Conservation (phyloP, 108 stramenopile genomes). For the Cyclotella choctawhatcheeana region DNA sequence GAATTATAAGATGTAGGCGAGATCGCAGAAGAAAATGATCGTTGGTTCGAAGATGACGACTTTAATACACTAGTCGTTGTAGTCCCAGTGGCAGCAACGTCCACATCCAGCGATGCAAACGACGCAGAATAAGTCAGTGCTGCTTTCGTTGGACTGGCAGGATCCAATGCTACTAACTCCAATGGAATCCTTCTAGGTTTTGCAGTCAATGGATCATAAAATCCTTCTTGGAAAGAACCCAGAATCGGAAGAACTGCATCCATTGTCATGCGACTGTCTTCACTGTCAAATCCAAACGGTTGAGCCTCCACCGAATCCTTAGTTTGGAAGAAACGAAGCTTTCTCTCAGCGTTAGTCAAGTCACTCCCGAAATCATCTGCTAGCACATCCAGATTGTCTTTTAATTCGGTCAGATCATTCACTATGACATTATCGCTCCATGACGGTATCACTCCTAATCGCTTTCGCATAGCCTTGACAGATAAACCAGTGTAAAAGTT, state of each 20-base stretch:
- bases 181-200: slow-evolving; percentile 82
- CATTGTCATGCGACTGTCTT: slow-evolving; percentile 55
- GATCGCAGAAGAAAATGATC: slow-evolving; percentile 52
- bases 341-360: slow-evolving; percentile 34
- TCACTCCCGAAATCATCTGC: slow-evolving; percentile 48
- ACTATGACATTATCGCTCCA: slow-evolving; percentile 53
- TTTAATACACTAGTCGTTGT: slow-evolving; percentile 46
- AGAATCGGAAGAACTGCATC: slow-evolving; percentile 66
- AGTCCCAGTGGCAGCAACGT: slow-evolving; percentile 33
- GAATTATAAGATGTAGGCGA: slow-evolving; percentile 44
- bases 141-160: slow-evolving; percentile 56
- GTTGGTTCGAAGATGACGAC: slow-evolving; percentile 51
- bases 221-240: slow-evolving; percentile 86
- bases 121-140: slow-evolving; percentile 56
- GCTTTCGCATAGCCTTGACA: slow-evolving; percentile 66
- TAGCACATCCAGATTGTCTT: slow-evolving; percentile 53
- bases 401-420: slow-evolving; percentile 55
- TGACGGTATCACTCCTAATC: slow-evolving; percentile 55
- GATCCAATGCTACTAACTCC: slow-evolving; percentile 79
- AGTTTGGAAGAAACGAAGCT: slow-evolving; percentile 31
- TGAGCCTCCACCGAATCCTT: slow-evolving; percentile 18
- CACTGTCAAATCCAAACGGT: slow-evolving; percentile 20
- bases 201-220: slow-evolving; percentile 85
- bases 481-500: slow-evolving; percentile 86
- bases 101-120: slow-evolving; percentile 53